phyloP scores from a whole-genome alignment of 768 basidiomycete genomes.

The Collybiopsis luxurians region DNA sequence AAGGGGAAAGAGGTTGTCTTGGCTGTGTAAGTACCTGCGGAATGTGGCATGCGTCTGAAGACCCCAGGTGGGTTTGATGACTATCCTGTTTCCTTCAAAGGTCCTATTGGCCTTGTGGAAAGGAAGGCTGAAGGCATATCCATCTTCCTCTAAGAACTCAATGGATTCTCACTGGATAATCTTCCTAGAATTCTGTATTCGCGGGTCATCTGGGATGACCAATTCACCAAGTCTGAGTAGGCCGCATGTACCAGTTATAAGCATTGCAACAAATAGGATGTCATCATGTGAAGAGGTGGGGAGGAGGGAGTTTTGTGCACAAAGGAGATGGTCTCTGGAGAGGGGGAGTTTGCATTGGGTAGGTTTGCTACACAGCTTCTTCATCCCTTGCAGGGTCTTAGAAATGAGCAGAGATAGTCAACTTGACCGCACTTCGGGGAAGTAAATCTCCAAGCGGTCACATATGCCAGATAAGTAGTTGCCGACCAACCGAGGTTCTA shows the following conservation, averaged over 20 bases:
- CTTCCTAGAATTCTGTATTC: conserved; percentile 13
- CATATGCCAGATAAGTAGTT: conserved; percentile 37
- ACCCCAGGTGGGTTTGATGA: not conserved
- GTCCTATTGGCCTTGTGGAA: conserved; percentile 22
- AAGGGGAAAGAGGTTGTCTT: not conserved
- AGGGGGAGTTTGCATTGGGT: conserved; percentile 21
- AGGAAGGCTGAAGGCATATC: conserved; percentile 16
- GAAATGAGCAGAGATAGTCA: conserved; percentile 20
- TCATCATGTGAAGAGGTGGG: not conserved
- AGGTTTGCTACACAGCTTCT: conserved; percentile 8
- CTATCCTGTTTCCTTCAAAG: conserved; percentile 15
- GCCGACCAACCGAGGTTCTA: conserved; percentile 31
- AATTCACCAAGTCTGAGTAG: conserved; percentile 27
- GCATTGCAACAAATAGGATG: not conserved
- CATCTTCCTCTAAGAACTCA: not conserved
- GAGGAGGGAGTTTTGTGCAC: not conserved
- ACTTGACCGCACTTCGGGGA: conserved; percentile 22
- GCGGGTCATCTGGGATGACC: conserved; percentile 13
- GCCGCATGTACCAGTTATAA: conserved; percentile 20
- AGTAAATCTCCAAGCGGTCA: conserved; percentile 27
- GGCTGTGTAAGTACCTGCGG: not conserved
- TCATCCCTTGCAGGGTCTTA: conserved; percentile 22
- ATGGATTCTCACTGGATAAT: conserved; percentile 16
- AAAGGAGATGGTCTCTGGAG: not conserved
- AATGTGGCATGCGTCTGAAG: not conserved